phyloP scores from a whole-genome alignment of 768 basidiomycete genomes.

The Lactarius indigo region DNA sequence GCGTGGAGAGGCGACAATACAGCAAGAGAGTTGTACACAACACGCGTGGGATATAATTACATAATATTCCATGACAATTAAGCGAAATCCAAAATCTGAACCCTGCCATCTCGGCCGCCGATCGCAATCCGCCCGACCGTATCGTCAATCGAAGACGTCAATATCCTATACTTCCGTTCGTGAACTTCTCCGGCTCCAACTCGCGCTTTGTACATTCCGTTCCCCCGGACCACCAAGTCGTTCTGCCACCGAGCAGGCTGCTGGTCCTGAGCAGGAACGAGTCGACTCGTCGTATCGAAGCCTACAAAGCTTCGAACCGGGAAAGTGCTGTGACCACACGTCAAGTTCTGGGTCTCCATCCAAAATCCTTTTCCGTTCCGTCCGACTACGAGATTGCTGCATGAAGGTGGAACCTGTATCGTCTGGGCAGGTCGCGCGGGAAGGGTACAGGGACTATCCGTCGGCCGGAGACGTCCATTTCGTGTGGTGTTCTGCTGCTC shows the following conservation, averaged over 20 bases:
- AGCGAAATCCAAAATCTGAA: conserved; percentile 35
- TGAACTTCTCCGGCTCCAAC: conserved; percentile 34
- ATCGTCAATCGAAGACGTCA: conserved; percentile 34
- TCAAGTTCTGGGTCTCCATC: conserved; percentile 36
- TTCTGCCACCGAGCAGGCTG: conserved; percentile 21
- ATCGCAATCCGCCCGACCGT: conserved; percentile 36
- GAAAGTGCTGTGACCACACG: conserved; percentile 28
- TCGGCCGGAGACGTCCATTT: not conserved
- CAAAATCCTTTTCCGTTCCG: conserved; percentile 37
- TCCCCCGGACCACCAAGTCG: conserved; percentile 28
- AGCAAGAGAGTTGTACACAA: not conserved
- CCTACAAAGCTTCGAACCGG: conserved; percentile 35
- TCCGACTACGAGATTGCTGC: conserved; percentile 29
- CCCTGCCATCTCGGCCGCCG: conserved; percentile 33
- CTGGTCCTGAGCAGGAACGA: conserved; percentile 14
- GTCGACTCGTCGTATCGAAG: conserved; percentile 29
- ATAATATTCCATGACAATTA: conserved; percentile 21
- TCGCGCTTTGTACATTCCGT: conserved; percentile 31
- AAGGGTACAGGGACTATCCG: conserved; percentile 30
- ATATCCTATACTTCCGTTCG: conserved; percentile 31
- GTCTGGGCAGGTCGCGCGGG: conserved; percentile 28
- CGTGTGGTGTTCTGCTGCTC: conserved; percentile 8
- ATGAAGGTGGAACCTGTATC: conserved; percentile 32
- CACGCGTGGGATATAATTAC: not conserved
- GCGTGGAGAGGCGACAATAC: not conserved